These are phyloP conservation scores for Puccinia coronata DNA, from an alignment of 1,284 basidiomycete species.

Conservation along the genomic window DNA sequence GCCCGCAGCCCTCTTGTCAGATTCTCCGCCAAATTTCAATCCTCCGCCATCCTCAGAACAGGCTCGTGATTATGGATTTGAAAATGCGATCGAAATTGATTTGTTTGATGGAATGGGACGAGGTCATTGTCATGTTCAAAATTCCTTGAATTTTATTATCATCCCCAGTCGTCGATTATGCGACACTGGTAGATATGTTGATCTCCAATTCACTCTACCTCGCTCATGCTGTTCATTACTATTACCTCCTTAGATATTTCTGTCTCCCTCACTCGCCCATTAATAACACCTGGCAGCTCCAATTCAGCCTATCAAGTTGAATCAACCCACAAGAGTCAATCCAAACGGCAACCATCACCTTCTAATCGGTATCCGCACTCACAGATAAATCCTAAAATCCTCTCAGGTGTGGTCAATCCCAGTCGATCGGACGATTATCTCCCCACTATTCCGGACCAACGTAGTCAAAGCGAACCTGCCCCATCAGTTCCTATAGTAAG, in stretches of 20 bases:
- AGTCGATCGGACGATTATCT: constrained; percentile 26
- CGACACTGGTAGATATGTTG: neutral
- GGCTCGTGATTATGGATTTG: constrained; percentile 1
- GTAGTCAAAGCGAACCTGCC: constrained; percentile 7
- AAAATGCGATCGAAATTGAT: constrained; percentile 26
- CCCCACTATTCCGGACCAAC: constrained; percentile 13
- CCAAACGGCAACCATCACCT: neutral
- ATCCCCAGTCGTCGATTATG: neutral
- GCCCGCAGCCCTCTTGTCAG: neutral
- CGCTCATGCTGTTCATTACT: neutral
- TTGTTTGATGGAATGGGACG: constrained; percentile 30
- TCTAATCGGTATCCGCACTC: constrained; percentile 3
- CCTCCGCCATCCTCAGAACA: neutral
- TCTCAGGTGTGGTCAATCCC: constrained; percentile 3
- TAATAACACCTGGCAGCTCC: neutral
- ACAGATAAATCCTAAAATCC: neutral
- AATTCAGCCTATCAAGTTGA: neutral
- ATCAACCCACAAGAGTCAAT: neutral
- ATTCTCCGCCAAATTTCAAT: constrained; percentile 7
- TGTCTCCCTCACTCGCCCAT: constrained; percentile 14
- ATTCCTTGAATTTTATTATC: neutral
- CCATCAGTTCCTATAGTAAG: neutral
- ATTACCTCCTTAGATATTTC: constrained; percentile 2
- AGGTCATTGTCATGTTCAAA: constrained; percentile 25
- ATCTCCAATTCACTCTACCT: neutral